phyloP scores from a whole-genome alignment of 2,329 filamentous ascomycete species.

The Pezicula carpinea region DNA sequence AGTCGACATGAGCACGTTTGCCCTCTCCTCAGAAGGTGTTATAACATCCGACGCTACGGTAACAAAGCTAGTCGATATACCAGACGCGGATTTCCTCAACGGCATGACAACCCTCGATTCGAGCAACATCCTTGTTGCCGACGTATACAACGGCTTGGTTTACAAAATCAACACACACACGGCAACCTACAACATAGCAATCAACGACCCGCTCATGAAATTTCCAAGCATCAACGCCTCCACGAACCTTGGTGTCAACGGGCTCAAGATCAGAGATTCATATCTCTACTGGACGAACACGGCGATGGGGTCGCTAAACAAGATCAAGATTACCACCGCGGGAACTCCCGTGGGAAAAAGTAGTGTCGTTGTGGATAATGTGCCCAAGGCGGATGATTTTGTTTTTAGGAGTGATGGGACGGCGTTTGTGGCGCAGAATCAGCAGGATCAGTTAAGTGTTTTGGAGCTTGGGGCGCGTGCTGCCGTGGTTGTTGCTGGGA shows the following conservation, averaged over 20 bases:
- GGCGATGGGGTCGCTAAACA: conserved; percentile 16
- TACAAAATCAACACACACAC: conserved; percentile 20
- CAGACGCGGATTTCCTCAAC: conserved; percentile 22
- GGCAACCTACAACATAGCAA: conserved; percentile 16
- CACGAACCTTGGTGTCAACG: conserved; percentile 20
- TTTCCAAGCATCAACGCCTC: background rate
- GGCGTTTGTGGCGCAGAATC: conserved; percentile 9
- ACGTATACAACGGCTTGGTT: conserved; percentile 19
- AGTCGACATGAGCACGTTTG: conserved; percentile 17
- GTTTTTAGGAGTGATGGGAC: conserved; percentile 10
- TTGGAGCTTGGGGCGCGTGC: background rate
- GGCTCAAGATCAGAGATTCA: conserved; percentile 20
- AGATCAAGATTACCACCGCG: conserved; percentile 12
- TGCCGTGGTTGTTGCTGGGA: conserved; percentile 8
- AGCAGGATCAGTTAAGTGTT: conserved; percentile 7
- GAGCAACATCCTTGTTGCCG: conserved; percentile 17
- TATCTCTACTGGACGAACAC: conserved; percentile 26
- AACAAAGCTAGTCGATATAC: conserved; percentile 17
- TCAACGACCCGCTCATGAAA: conserved; percentile 23
- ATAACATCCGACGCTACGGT: conserved; percentile 6
- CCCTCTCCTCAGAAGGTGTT: background rate
- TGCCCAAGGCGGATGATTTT: conserved; percentile 13
- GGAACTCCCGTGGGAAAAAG: conserved; percentile 10
- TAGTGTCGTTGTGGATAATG: conserved; percentile 5
- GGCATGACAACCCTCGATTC: conserved; percentile 18